Conservation (phyloP, 805 yeast species). For the Ogataea chonburiensis region DNA sequence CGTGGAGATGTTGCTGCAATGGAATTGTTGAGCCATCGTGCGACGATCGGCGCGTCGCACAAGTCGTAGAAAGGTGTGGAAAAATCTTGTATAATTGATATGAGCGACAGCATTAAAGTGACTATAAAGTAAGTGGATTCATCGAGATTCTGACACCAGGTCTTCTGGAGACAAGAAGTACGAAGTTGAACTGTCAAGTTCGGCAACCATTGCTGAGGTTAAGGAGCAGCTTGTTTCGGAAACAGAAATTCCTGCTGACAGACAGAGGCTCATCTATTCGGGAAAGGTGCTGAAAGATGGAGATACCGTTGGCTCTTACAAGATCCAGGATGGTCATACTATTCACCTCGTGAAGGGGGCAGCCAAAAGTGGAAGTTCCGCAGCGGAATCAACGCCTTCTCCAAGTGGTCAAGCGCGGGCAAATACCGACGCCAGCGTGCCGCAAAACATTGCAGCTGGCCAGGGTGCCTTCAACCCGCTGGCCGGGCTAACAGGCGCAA, state of each 20-base stretch:
- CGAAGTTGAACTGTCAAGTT: slow-evolving; percentile 54
- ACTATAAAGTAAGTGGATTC: slow-evolving; percentile 31
- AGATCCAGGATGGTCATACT: slow-evolving; percentile 82
- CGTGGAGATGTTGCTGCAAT: slow-evolving; percentile 74
- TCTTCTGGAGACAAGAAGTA: slow-evolving; percentile 77
- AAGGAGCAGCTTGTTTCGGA: slow-evolving; percentile 62
- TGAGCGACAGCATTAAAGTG: slow-evolving; percentile 25
- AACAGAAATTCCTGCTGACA: slow-evolving; percentile 67
- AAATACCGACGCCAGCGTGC: slow-evolving; percentile 41
- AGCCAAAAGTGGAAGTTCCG: slow-evolving; percentile 29
- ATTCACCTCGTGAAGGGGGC: slow-evolving; percentile 89
- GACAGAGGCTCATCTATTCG: slow-evolving; percentile 87
- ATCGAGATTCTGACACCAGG: slow-evolving; percentile 17
- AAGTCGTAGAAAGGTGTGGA: slow-evolving; percentile 9
- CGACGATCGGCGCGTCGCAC: slow-evolving; percentile 12
- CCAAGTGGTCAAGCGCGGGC: slow-evolving; percentile 29
- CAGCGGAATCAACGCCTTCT: slow-evolving; percentile 18
- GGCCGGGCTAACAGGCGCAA: slow-evolving; percentile 90
- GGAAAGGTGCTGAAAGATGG: slow-evolving; percentile 90
- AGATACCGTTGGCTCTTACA: slow-evolving; percentile 72
- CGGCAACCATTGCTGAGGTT: slow-evolving; percentile 62
- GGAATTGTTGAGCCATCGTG: slow-evolving; percentile 44
- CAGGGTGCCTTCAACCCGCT: slow-evolving; percentile 86
- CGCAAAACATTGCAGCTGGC: slow-evolving; percentile 84
- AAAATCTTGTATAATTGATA: slow-evolving; percentile 7